Evolutionary conservation across 345 rosid genomes (phyloP).

Genomic region (Eucalyptus cloeziana): DNA sequence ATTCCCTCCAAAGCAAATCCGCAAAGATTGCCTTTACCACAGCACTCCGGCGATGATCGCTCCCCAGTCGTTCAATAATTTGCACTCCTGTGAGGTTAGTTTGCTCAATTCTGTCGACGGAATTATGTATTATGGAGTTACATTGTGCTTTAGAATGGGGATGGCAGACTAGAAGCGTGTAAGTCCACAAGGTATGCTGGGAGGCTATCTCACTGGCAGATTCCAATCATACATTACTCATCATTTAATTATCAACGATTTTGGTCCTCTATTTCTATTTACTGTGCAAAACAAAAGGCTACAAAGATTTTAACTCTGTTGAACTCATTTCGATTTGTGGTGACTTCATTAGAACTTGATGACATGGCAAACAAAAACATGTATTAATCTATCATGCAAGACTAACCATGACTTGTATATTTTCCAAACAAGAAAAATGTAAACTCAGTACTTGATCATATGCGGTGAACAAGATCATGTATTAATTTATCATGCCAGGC

Average conservation of each 20-base stretch:
- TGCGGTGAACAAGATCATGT: neutral
- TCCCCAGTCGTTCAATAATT: slow-evolving; percentile 37
- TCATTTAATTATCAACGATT: no score
- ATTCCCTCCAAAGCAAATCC: slow-evolving; percentile 34
- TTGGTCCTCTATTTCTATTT: no score
- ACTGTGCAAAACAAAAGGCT: no score
- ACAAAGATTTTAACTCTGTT: no score
- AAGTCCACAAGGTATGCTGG: no score
- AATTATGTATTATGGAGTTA: neutral
- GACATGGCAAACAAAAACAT: neutral
- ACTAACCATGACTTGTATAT: neutral
- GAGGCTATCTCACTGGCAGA: no score
- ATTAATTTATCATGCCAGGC: neutral
- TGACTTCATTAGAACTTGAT: no score
- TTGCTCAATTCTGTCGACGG: neutral
- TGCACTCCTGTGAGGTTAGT: slow-evolving; percentile 61
- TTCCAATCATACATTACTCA: no score
- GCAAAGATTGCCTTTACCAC: slow-evolving; percentile 47
- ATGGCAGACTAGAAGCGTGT: no score
- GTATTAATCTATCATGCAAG: neutral
- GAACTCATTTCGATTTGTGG: no score
- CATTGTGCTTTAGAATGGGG: neutral
- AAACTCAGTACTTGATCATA: neutral
- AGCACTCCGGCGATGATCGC: slow-evolving; percentile 36
- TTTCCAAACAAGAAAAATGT: neutral